Conservation (phyloP, 2,329 filamentous ascomycete genomes). For the Microdochium bolleyi region DNA sequence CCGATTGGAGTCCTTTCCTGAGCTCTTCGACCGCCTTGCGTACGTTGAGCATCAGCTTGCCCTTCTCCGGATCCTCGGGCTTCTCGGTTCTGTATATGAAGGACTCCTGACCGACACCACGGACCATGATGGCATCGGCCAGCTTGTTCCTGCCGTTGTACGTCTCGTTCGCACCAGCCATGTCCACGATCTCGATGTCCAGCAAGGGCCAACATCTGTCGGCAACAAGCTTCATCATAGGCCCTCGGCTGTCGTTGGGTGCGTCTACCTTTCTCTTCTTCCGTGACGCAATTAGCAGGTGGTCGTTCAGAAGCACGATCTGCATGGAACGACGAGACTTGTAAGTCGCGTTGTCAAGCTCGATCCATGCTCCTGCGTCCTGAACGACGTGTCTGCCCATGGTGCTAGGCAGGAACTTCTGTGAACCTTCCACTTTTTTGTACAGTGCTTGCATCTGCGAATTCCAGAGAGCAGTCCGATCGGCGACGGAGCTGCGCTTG, state of each 20-base stretch:
- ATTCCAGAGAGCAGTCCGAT: constrained; percentile 60
- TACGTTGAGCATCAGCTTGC: constrained; percentile 75
- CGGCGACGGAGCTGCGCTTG: constrained; percentile 82
- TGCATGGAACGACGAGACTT: constrained; percentile 85
- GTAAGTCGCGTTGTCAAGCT: constrained; percentile 95
- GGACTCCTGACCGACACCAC: constrained; percentile 77
- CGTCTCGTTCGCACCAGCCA: constrained; percentile 59
- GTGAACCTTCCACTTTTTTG: constrained; percentile 95
- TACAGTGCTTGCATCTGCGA: constrained; percentile 75
- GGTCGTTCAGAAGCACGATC: constrained; percentile 88
- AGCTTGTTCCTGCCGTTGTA: constrained; percentile 54
- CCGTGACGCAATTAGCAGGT: constrained; percentile 80
- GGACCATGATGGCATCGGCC: constrained; percentile 81
- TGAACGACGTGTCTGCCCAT: constrained; percentile 89
- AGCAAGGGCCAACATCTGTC: constrained; percentile 91
- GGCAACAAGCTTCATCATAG: constrained; percentile 72
- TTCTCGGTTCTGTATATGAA: constrained; percentile 93
- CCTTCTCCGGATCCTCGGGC: constrained; percentile 70
- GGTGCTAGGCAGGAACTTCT: constrained; percentile 89
- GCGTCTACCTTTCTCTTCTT: constrained; percentile 87
- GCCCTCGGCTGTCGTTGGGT: constrained; percentile 39
- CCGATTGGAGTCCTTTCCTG: constrained; percentile 74
- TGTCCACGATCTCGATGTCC: constrained; percentile 88
- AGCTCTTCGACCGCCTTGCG: constrained; percentile 89
- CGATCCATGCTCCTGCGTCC: constrained; percentile 89